phyloP scores from a whole-genome alignment of 2,329 filamentous ascomycete genomes.

The Coniochaeta hoffmannii region DNA sequence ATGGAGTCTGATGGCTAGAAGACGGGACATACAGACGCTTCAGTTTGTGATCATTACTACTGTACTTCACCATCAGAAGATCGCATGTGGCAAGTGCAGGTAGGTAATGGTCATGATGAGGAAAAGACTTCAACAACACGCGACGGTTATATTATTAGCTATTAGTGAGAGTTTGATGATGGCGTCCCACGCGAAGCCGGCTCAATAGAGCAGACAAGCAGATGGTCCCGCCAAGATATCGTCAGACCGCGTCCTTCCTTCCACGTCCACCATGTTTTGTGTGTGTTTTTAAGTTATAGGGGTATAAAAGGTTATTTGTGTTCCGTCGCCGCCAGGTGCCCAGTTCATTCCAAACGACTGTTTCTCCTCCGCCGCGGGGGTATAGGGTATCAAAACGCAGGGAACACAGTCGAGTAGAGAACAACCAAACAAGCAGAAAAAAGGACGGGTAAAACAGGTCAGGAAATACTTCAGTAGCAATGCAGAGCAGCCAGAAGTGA shows the following conservation, averaged over 20 bases:
- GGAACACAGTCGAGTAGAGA: conserved; percentile 12
- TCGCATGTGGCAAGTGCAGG: too few relatives aligned
- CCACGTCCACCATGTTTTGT: conserved; percentile 5
- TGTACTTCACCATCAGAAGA: too few relatives aligned
- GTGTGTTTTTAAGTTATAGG: conserved; percentile 10
- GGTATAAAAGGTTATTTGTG: conserved; percentile 1
- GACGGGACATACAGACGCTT: too few relatives aligned
- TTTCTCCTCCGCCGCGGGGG: conserved; percentile 18
- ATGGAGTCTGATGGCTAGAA: too few relatives aligned
- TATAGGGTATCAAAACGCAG: conserved; percentile 29
- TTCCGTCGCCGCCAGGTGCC: conserved; percentile 1
- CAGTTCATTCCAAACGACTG: conserved; percentile 14
- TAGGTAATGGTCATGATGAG: too few relatives aligned
- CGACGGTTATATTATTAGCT: conserved; percentile 21
- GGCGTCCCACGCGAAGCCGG: neutral
- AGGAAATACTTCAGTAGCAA: conserved; percentile 7
- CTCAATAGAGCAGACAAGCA: conserved; percentile 7
- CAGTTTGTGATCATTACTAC: too few relatives aligned
- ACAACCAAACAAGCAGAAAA: conserved; percentile 18
- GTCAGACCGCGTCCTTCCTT: conserved; percentile 12
- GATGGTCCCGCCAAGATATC: neutral
- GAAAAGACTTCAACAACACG: neutral
- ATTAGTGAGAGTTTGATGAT: conserved; percentile 17
- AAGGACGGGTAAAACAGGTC: conserved; percentile 12
- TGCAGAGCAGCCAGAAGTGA: conserved; percentile 4